Percentiles rank a stretch among this genome's conserved stretches.
Conservation (phyloP, 129 eudicot genomes). For the Pseudognaphalium luteoalbum region DNA sequence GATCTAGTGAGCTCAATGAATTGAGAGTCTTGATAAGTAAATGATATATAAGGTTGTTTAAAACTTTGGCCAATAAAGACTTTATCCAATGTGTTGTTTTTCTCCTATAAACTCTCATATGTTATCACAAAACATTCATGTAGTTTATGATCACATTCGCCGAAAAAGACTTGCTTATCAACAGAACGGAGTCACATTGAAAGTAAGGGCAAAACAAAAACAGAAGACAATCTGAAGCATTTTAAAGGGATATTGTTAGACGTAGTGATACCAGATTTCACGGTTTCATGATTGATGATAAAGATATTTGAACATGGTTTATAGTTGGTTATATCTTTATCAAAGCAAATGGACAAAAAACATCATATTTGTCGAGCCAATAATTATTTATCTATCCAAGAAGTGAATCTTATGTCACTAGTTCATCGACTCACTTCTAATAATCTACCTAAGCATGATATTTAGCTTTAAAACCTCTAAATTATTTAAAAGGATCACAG, state of each 20-base stretch:
- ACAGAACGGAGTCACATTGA: no score
- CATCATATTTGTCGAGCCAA: background rate
- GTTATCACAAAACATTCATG: no score
- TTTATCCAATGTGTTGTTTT: no score
- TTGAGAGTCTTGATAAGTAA: no score
- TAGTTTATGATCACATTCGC: no score
- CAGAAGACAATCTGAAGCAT: background rate
- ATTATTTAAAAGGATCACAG: slow-evolving; percentile 3
- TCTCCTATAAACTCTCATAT: no score
- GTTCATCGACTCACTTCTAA: background rate
- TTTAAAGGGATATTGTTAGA: background rate
- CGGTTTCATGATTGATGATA: background rate
- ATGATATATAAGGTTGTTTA: no score
- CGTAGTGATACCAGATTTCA: background rate
- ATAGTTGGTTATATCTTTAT: slow-evolving; percentile 26
- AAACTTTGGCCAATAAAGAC: no score
- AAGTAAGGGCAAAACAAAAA: background rate
- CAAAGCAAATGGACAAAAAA: background rate
- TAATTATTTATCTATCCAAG: background rate
- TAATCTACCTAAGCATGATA: background rate
- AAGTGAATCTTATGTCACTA: background rate
- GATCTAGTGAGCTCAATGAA: no score
- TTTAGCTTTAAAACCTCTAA: background rate
- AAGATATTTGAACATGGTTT: slow-evolving; percentile 17
- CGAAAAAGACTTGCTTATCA: no score